Evolutionary conservation across 768 basidiomycete species (phyloP), one percentile per base, ranked within the genome.

Genomic region (Coprinopsis strossmayeri): DNA sequence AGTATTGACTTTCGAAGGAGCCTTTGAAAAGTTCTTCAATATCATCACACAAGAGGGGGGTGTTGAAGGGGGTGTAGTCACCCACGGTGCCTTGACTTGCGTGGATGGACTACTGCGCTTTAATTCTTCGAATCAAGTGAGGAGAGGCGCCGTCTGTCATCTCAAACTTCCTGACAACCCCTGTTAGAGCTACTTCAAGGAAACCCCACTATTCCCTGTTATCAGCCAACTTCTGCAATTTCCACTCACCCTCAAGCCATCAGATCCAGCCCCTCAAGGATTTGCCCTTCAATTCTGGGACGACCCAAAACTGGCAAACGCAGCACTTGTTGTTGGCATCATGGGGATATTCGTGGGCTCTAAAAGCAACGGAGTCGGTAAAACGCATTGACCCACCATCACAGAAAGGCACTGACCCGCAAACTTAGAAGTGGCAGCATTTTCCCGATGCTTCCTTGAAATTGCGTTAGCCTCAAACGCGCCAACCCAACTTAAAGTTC

Each of bases 211-310:
- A 55, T 76, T 84, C 55, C 65, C 85, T 50, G 57, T 84, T 48
- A 57, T 93, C 50, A 78, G 82, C 53, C 81, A 76, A 23, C 74
- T 85, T 20, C 74, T 87, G 37, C 81, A 80, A 39, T 92, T 84
- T 64, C 87, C 85, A 25, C 74, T 79, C 24, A 75, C 71, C 39
- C 64, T 88, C 1, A 76, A 77, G 26, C 63, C 77, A 21, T 73
- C 77, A 47, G 76, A 79, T 46, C 58, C 70, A 3, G 75, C 77
- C n/a, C 87, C 84, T 1, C 90, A 96, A 62, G 86, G 90, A 53
- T 98, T 97, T 64, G 86, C 93, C 1, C 68, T 97, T 38, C 96
- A 99, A 62, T 92, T 92, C 64, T 99, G 96, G 96, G 91, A 94
- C 55, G 77, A 82, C 34, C 88, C 92, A 63, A 99, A 98, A 64